Evolutionary conservation across 139 green algal genomes (phyloP).

Genomic region (Deuterostichococcus epilithicus): DNA sequence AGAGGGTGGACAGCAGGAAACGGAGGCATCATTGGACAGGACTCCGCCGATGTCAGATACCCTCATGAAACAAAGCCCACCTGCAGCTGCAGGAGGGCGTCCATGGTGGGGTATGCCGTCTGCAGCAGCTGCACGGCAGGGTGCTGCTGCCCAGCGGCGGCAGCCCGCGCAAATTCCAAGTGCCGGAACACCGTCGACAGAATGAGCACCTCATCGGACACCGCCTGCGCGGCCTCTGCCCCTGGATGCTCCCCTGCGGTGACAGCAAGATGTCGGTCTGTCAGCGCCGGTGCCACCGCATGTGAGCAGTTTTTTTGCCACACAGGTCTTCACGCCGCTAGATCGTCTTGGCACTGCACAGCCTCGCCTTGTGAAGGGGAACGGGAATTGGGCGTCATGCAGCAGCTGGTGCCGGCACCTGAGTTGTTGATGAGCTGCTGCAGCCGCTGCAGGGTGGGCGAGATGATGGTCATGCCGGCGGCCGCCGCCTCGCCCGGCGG

Average conservation of each 20-base stretch:
- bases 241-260: neutral
- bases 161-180: neutral
- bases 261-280: neutral
- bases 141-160: neutral
- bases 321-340: neutral
- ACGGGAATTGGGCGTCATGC: neutral
- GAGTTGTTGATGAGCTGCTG: neutral
- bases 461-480: neutral
- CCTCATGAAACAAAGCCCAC: neutral
- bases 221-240: neutral
- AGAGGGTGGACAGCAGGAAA: no score
- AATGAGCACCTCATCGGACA: neutral
- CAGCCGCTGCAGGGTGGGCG: slow-evolving; percentile 1
- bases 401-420: neutral
- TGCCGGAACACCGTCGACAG: neutral
- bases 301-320: neutral
- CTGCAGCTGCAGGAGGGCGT: slow-evolving; percentile 4
- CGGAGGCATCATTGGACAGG: neutral
- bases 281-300: neutral
- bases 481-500: slow-evolving; percentile 4
- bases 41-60: slow-evolving; percentile 1
- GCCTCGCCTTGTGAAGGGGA: neutral
- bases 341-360: neutral
- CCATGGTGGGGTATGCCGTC: neutral
- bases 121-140: slow-evolving; percentile 10